Base-by-base conservation (phyloP, 169 alveolate species). In the Cytauxzoon felis region DNA sequence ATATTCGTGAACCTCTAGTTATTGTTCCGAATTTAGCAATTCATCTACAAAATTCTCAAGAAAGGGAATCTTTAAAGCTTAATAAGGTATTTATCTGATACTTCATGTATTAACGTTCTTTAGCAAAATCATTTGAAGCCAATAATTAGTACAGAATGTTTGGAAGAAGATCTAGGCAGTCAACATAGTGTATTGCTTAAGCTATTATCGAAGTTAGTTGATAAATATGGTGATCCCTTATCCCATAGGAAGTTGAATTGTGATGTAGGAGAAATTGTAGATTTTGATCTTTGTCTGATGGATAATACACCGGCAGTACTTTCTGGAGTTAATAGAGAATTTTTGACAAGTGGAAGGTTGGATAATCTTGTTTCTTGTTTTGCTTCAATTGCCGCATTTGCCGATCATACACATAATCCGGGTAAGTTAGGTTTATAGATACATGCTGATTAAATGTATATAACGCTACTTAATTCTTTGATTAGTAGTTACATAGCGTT, bases 301-400 rank as follows among this genome's bases (percentile, higher is more conserved):
- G 99, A 96, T 81, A 73, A 93, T 6, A 71, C 91, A 27, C 91
- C 92, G 19, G 83, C 98, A 1, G 64, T 83, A 11, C 71, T 93
- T 11, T 87, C 94, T n/a, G 99, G 99, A 9, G 81, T 94, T 4
- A 92, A 95, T 73, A 88, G 94, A 61, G 99, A 96, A 76, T 96
- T 95, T 63, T 84, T 96, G 19, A 91, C 95, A 13, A 87, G 97
- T 30, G 96, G 96, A 5, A 69, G 98, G 53, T 78, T 95, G 57
- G 99, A 96, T 60, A 96, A 96, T 64, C 80, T 96, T 21, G 67
- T 80, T 7, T 80, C 88, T 5, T 75, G 87, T 19, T 84, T 41
- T 45, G 62, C 79, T 13, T 58, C 72, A 1, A 50, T 83, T 58
- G 80, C 81, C 23, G 88, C 76, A 8, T 83, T 78, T 43, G 16